Evolutionary conservation across 345 rosid genomes (phyloP).

Genomic region (Populus simonii): DNA sequence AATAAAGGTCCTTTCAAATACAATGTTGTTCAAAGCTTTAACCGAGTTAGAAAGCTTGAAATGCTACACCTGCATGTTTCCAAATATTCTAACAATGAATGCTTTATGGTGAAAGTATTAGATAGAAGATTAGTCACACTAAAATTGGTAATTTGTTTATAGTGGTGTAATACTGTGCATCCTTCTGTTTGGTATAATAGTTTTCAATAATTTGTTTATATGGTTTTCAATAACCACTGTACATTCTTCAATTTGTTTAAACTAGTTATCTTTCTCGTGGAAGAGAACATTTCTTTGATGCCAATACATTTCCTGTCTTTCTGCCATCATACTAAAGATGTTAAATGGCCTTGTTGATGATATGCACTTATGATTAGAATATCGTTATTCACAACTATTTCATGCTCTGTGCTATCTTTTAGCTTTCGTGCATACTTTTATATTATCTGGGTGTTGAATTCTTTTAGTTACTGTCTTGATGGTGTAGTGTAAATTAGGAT

Average conservation of each 20-base stretch:
- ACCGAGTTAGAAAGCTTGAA: not conserved
- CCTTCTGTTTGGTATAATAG: not conserved
- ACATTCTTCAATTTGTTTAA: not conserved
- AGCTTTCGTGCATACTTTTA: not conserved
- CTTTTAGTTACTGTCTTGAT: constrained; percentile 8
- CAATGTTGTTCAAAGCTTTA: not conserved
- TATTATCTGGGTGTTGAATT: not conserved
- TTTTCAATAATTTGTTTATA: not conserved
- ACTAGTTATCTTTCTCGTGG: not conserved
- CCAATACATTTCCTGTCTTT: not conserved
- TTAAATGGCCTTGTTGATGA: not conserved
- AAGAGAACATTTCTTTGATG: not conserved
- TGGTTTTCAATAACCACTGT: not conserved
- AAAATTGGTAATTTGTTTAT: not conserved
- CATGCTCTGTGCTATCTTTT: not conserved
- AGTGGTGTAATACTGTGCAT: not conserved
- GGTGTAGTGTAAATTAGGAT: not conserved
- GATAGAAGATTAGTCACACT: not conserved
- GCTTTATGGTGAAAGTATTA: not conserved
- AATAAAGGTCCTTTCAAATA: not conserved
- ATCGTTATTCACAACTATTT: not conserved
- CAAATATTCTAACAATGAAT: not conserved
- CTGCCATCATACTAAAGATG: not conserved
- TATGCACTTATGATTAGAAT: not conserved
- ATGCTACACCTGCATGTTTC: not conserved